phyloP scores from a whole-genome alignment of 2,329 filamentous ascomycete species.

The Talaromyces rugulosus region DNA sequence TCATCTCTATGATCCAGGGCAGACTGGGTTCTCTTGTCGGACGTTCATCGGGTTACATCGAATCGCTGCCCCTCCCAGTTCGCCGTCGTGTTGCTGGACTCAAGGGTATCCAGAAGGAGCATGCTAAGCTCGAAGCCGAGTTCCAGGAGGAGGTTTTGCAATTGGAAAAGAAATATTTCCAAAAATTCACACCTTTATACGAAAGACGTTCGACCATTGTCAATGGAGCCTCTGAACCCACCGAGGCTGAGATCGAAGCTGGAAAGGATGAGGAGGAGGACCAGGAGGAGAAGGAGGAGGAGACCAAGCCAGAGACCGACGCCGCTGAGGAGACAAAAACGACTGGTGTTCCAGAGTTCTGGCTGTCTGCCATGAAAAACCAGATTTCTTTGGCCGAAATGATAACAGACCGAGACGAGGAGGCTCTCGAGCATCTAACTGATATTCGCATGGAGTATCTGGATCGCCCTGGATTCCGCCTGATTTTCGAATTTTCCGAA shows the following conservation, averaged over 20 bases:
- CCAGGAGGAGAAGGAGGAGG: conserved; percentile 57
- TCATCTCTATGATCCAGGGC: conserved; percentile 96
- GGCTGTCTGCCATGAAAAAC: conserved; percentile 99
- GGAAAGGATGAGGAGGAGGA: conserved; percentile 76
- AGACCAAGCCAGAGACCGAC: conserved; percentile 45
- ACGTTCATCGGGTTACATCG: conserved; percentile 94
- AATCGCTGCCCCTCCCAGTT: conserved; percentile 84
- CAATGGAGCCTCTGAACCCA: conserved; percentile 81
- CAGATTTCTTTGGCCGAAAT: conserved; percentile 95
- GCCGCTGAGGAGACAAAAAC: conserved; percentile 46
- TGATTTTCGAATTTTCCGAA: conserved; percentile 94
- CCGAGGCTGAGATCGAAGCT: conserved; percentile 77
- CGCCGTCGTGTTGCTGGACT: conserved; percentile 90
- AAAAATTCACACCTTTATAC: conserved; percentile 97
- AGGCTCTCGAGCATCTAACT: conserved; percentile 79
- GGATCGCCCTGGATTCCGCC: conserved; percentile 93
- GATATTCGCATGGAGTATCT: conserved; percentile 99
- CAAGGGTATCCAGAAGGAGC: conserved; percentile 97
- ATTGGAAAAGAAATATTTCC: conserved; percentile 99
- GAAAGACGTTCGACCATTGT: conserved; percentile 90
- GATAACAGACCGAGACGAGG: conserved; percentile 97
- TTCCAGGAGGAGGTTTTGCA: conserved; percentile 98
- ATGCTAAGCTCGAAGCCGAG: conserved; percentile 95
- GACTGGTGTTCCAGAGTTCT: conserved; percentile 95
- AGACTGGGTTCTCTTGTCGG: conserved; percentile 91